A percentile compares a stretch with the other conserved stretches of the same genome.
These are phyloP conservation scores for Penicillium sp. DNA, from an alignment of 2,329 filamentous ascomycete genomes.

Conservation along the genomic window DNA sequence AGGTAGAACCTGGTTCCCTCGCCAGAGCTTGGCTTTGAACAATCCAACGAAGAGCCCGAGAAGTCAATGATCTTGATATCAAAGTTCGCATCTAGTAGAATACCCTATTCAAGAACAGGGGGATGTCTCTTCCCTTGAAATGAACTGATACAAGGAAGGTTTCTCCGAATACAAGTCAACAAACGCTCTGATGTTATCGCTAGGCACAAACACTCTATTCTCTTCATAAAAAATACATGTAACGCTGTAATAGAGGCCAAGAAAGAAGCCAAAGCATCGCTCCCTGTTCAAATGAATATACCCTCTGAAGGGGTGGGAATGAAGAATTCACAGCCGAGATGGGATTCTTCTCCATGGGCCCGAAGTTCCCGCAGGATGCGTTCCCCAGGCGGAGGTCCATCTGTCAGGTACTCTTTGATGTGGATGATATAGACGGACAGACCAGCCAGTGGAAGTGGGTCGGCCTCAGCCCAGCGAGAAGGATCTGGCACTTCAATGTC, in stretches of 20 bases:
- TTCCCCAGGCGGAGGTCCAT: slow-evolving; percentile 63
- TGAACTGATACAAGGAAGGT: too few species aligned
- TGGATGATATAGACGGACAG: slow-evolving; percentile 86
- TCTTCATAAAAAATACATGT: background rate
- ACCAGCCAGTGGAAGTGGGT: slow-evolving; percentile 59
- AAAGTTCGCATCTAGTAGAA: slow-evolving; percentile 37
- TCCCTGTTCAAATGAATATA: slow-evolving; percentile 39
- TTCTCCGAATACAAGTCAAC: too few species aligned
- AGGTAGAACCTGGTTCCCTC: slow-evolving; percentile 17
- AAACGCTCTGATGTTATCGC: too few species aligned
- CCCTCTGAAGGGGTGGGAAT: slow-evolving; percentile 65
- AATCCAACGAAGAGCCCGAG: slow-evolving; percentile 16
- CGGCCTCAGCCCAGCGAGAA: slow-evolving; percentile 18
- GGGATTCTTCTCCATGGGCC: slow-evolving; percentile 61
- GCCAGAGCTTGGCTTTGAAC: slow-evolving; percentile 10
- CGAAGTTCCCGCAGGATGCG: slow-evolving; percentile 68
- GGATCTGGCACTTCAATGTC: slow-evolving; percentile 15
- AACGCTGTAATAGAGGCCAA: background rate
- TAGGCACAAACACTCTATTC: too few species aligned
- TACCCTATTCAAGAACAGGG: too few species aligned
- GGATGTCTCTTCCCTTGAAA: too few species aligned
- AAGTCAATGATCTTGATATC: slow-evolving; percentile 35
- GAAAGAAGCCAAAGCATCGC: background rate
- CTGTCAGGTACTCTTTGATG: slow-evolving; percentile 79
- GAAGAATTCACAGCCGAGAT: slow-evolving; percentile 76